Evolutionary conservation across 495 filamentous ascomycete genomes (phyloP), one percentile per base, ranked within the genome.

Genomic region (Darksidea phi): DNA sequence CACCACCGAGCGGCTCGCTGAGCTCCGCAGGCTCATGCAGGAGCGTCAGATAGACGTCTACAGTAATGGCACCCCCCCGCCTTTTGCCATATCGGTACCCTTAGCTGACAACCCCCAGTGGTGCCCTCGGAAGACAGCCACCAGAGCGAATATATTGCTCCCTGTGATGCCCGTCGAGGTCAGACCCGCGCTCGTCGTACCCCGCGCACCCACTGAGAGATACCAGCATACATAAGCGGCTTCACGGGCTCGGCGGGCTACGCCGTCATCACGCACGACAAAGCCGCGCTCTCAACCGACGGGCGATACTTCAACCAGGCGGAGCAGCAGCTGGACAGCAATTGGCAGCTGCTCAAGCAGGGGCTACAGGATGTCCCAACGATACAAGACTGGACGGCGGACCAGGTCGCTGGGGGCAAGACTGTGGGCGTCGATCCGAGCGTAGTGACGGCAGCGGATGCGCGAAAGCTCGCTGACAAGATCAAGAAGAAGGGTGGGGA

Each of bases 241-340:
- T 99, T 99, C 74, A 89, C 89, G 53, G 95, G 95, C 24, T 99
- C 95, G 32, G 92, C 95, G 15, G 95, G 95, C 47, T 95, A 88
- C 28, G 95, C 93, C 24, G 86, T 97, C 48, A 78, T 99, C 48
- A 95, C 91, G 18, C 79, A 81, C 43, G 87, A 89, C 57, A 91
- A 92, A 73, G 95, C 95, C 0, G 89, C 91, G 18, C 77, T 99
- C 38, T 88, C 93, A 21, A 99, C 95, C 26, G 95, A 99, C 73
- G 95, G 95, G 21, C 87, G 95, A 43, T 99, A 99, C 75, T 97
- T 97, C 79, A 97, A 97, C 76, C 95, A 99, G 74, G 95, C 95
- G 47, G 77, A 85, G 46, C 88, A 94, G 68, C 93, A 99, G 73
- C 82, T 99, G 36, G 95, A 97, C 70, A 78, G 72, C 63, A 97